Percentiles rank a stretch among this genome's conserved stretches.
Evolutionary conservation across 495 filamentous ascomycete genomes (phyloP).

Genomic region (Bacidia gigantensis): DNA sequence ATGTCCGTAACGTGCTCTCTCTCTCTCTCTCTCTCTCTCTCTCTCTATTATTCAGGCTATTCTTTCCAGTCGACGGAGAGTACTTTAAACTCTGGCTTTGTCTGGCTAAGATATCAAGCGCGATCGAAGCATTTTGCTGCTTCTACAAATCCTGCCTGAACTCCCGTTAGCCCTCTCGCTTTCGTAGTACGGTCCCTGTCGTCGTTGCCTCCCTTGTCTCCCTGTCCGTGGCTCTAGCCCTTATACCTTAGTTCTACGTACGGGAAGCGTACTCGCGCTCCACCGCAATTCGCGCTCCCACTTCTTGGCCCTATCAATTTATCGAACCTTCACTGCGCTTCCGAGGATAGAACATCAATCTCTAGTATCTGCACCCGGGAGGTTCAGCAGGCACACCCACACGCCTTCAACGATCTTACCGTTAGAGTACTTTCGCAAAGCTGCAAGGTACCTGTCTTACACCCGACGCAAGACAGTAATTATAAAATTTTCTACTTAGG

Average conservation of each 20-base stretch:
- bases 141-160: neutral
- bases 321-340: neutral
- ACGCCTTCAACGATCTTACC: neutral
- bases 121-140: neutral
- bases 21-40: too few relatives aligned
- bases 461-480: conserved; percentile 1
- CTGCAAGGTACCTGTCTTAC: neutral
- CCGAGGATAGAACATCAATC: neutral
- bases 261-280: conserved; percentile 5
- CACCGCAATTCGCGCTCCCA: conserved; percentile 1
- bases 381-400: neutral
- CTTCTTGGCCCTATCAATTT: neutral
- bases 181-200: too few relatives aligned
- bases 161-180: neutral
- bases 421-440: neutral
- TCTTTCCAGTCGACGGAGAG: too few relatives aligned
- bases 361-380: neutral
- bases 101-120: too few relatives aligned
- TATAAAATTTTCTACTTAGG: neutral
- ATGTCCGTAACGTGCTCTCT: neutral
- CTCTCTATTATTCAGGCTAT: too few relatives aligned
- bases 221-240: too few relatives aligned
- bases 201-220: too few relatives aligned
- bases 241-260: neutral
- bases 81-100: too few relatives aligned